Conservation (phyloP, 2,329 filamentous ascomycete species). For the Cladophialophora psammophila region DNA sequence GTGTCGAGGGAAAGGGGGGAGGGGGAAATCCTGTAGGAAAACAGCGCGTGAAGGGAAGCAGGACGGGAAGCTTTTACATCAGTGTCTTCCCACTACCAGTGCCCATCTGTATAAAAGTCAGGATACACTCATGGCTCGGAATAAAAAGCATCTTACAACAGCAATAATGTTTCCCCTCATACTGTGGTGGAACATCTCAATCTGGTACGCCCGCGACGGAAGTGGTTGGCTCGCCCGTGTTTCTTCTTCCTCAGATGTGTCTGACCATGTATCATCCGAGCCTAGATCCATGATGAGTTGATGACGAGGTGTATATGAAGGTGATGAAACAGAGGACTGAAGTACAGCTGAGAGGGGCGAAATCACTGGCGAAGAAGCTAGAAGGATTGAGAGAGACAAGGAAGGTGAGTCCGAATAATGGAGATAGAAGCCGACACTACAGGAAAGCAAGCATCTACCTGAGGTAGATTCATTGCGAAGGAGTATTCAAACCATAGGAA, state of each 20-base stretch:
- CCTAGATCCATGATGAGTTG: conserved; percentile 13
- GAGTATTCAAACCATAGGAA: neutral
- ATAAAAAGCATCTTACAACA: conserved; percentile 57
- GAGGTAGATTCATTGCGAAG: neutral
- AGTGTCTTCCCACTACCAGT: conserved; percentile 82
- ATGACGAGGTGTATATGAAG: neutral
- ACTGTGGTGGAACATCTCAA: conserved; percentile 77
- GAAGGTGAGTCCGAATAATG: neutral
- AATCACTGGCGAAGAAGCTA: neutral
- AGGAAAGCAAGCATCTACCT: neutral
- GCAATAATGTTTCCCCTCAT: conserved; percentile 74
- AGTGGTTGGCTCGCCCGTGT: neutral
- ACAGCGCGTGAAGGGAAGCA: neutral
- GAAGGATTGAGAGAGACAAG: neutral
- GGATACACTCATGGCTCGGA: conserved; percentile 10
- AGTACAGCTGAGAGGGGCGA: neutral
- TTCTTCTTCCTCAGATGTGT: conserved; percentile 24
- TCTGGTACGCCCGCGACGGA: conserved; percentile 68
- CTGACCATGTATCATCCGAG: conserved; percentile 31
- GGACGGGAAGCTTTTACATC: conserved; percentile 62
- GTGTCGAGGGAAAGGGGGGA: neutral
- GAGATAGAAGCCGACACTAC: neutral
- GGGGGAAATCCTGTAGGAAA: neutral
- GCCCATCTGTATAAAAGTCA: conserved; percentile 68
- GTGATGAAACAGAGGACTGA: conserved; percentile 1